Conservation (phyloP, 2,329 filamentous ascomycete genomes). For the Endoconidiophora laricicola region DNA sequence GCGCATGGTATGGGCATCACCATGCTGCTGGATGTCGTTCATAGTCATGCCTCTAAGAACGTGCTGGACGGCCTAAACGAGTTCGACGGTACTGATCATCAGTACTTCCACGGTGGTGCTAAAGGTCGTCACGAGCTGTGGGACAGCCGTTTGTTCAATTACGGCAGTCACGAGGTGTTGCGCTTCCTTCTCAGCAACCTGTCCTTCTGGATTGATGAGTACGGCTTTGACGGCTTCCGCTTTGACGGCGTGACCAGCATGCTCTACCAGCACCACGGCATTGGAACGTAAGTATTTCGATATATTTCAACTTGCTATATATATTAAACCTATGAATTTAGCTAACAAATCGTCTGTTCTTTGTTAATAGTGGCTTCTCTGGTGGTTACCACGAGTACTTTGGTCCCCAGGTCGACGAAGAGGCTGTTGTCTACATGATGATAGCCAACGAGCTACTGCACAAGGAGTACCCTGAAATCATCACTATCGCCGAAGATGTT, state of each 20-base stretch:
- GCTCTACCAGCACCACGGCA: conserved; percentile 90
- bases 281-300: conserved; percentile 62
- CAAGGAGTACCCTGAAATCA: conserved; percentile 67
- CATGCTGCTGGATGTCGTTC: conserved; percentile 86
- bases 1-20: conserved; percentile 82
- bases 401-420: conserved; percentile 73
- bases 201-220: conserved; percentile 98
- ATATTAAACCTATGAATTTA: conserved; percentile 14
- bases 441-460: conserved; percentile 93
- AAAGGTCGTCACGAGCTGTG: conserved; percentile 83
- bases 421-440: conserved; percentile 89
- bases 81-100: conserved; percentile 88
- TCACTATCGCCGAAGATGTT: conserved; percentile 92
- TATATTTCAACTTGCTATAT: neutral
- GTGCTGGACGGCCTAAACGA: conserved; percentile 87
- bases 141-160: conserved; percentile 97
- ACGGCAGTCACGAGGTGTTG: conserved; percentile 82
- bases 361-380: conserved; percentile 58
- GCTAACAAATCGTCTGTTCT: conserved; percentile 11
- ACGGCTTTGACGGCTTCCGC: conserved; percentile 87
- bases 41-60: conserved; percentile 97
- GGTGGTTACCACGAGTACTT: conserved; percentile 98
- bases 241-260: conserved; percentile 98
- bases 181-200: conserved; percentile 93
- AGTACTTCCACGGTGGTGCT: conserved; percentile 81